phyloP scores from a whole-genome alignment of 495 filamentous ascomycete species.

The Daldinia caldariorum region DNA sequence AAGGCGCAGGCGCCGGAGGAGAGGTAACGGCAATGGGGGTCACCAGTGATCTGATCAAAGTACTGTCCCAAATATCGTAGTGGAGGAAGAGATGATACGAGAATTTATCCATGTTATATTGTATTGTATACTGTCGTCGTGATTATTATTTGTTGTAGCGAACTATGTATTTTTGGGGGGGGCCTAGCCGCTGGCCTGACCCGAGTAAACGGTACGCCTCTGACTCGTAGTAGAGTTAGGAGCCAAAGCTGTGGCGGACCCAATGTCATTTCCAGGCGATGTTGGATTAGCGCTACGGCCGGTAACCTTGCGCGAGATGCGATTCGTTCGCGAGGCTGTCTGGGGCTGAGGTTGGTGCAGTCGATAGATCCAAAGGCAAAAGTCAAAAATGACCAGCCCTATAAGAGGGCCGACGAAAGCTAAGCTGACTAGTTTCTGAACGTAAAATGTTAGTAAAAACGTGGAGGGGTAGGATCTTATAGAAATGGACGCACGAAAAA shows the following conservation, averaged over 20 bases:
- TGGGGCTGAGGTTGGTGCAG: constrained; percentile 38
- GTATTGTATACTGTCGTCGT: constrained; percentile 22
- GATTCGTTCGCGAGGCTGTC: constrained; percentile 30
- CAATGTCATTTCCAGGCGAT: constrained; percentile 13
- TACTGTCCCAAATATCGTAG: constrained; percentile 62
- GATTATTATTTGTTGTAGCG: constrained; percentile 11
- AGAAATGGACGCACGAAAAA: constrained; percentile 39
- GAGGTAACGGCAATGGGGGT: constrained; percentile 98
- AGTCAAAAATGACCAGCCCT: constrained; percentile 52
- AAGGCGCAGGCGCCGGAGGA: constrained; percentile 92
- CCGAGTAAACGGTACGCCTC: constrained; percentile 26
- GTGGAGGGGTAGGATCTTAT: not conserved
- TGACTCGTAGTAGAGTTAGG: constrained; percentile 19
- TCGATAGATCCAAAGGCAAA: constrained; percentile 58
- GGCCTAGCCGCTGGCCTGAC: constrained; percentile 22
- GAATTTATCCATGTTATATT: constrained; percentile 26
- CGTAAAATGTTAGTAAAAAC: constrained; percentile 9
- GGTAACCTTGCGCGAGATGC: constrained; percentile 16
- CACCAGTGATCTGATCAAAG: constrained; percentile 86
- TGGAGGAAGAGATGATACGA: constrained; percentile 25
- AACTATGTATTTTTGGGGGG: constrained; percentile 6
- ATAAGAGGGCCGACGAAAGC: constrained; percentile 46
- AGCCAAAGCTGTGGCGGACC: constrained; percentile 33
- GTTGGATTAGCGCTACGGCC: constrained; percentile 9
- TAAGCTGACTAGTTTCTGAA: constrained; percentile 46